Evolutionary conservation across 345 rosid genomes (phyloP), one percentile per base, ranked within the genome.

Genomic region (Aquilaria malaccensis): DNA sequence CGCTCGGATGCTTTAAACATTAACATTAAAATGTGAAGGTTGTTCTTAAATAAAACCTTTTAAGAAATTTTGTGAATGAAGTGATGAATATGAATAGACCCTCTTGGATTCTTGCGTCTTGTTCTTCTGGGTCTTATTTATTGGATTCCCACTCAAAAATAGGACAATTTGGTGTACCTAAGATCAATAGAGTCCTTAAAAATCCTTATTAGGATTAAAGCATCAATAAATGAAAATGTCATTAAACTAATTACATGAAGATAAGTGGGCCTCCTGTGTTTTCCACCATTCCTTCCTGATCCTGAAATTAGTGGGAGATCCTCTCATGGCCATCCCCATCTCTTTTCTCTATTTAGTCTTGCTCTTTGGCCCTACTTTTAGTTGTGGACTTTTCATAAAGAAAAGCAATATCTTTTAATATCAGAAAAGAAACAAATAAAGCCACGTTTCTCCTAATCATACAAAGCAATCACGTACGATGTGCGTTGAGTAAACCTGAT

Each of bases 81-180:
- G 22, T 22, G 22, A 22, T 22, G 22, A 22, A 22, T 22, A 22
- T 22, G 22, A 22, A 22, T 22, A 22, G 22, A 22, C 1, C 22
- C 22, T 22, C 22, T 22, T 22, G 22, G 22, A 22, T 22, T 22
- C 22, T 1, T 22, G 22, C 22, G 22, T 22, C 22, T 22, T 22
- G 22, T 22, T 22, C 22, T 22, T 22, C 22, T 22, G 22, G 22
- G 22, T 29, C 12, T 53, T 53, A 5, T 9, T 29, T 32, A 22
- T 48, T 31, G 55, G 63, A 60, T 60, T 50, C 64, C 33, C 48
- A 33, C 45, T 31, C 10, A 43, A 50, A 60, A 51, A 51, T 43
- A 48, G 10, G 30, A 59, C n/a, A 12, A 30, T 15, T 48, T 13
- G 63, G 55, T 60, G 63, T 48, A 47, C 63, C 63, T 60, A 60